These are phyloP conservation scores for Tricholoma flavovirens DNA, from an alignment of 768 basidiomycete genomes.

Conservation along the genomic window DNA sequence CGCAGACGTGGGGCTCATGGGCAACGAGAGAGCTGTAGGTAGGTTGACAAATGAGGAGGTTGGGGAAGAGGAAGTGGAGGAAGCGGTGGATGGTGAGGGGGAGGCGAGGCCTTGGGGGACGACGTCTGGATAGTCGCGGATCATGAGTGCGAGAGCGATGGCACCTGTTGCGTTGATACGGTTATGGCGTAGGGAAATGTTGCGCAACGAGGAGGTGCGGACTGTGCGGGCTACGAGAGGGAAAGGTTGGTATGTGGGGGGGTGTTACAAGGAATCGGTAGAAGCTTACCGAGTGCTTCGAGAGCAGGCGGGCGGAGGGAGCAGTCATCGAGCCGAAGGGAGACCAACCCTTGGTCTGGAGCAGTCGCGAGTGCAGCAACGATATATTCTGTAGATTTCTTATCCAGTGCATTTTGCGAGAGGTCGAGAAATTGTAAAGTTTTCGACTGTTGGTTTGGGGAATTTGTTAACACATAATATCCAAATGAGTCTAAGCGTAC, in stretches of 20 bases:
- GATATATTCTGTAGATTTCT: slow-evolving; percentile 78
- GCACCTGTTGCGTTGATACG: slow-evolving; percentile 79
- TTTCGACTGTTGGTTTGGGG: slow-evolving; percentile 46
- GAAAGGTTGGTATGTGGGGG: background rate
- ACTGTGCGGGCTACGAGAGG: slow-evolving; percentile 62
- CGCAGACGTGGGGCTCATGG: slow-evolving; percentile 23
- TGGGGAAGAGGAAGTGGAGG: slow-evolving; percentile 33
- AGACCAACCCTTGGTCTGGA: slow-evolving; percentile 57
- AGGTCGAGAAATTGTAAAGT: slow-evolving; percentile 84
- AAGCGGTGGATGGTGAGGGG: slow-evolving; percentile 21
- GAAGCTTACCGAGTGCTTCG: slow-evolving; percentile 69
- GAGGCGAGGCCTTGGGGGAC: slow-evolving; percentile 34
- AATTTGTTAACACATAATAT: background rate
- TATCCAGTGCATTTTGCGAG: slow-evolving; percentile 81
- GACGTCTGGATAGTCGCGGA: slow-evolving; percentile 90
- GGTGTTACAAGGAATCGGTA: slow-evolving; percentile 1
- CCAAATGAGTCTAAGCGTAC: slow-evolving; percentile 26
- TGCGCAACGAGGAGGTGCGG: slow-evolving; percentile 75
- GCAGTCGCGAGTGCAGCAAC: slow-evolving; percentile 57
- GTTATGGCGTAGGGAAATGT: slow-evolving; percentile 89
- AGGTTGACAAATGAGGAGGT: slow-evolving; percentile 26
- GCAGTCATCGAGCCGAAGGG: slow-evolving; percentile 88
- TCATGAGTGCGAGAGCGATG: slow-evolving; percentile 92
- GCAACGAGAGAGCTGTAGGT: slow-evolving; percentile 24
- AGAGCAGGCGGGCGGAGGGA: slow-evolving; percentile 64